Conservation (phyloP, 2,329 filamentous ascomycete genomes). For the Hymenoscyphus infarciens region DNA sequence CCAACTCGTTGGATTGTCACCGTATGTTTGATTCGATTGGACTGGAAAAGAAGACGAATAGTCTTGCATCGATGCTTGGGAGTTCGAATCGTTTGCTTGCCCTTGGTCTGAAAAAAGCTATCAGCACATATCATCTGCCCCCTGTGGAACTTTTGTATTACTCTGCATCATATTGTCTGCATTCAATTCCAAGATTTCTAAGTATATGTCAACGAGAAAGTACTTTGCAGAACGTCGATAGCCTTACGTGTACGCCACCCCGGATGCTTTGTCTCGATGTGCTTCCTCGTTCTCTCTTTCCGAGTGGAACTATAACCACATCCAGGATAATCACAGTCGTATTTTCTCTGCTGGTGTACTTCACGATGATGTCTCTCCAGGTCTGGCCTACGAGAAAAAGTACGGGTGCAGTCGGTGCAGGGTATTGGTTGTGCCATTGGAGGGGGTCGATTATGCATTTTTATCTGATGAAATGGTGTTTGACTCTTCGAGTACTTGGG, state of each 20-base stretch:
- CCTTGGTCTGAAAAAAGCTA: neutral
- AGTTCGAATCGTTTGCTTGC: neutral
- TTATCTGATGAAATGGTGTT: neutral
- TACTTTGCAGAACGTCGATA: neutral
- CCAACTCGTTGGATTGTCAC: neutral
- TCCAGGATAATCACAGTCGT: neutral
- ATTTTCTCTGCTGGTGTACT: neutral
- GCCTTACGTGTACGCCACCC: neutral
- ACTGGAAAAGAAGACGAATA: neutral
- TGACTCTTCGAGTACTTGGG: neutral
- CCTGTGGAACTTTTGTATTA: neutral
- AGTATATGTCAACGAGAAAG: neutral
- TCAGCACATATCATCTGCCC: neutral
- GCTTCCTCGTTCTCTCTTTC: neutral
- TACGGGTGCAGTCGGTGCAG: neutral
- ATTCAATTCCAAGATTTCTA: neutral
- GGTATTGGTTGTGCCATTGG: neutral
- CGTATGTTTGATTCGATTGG: neutral
- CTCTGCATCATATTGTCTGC: neutral
- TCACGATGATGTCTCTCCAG: neutral
- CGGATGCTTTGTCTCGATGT: neutral
- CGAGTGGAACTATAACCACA: neutral
- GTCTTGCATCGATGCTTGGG: neutral
- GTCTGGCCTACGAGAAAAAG: neutral
- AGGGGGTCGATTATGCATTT: neutral